phyloP scores from a whole-genome alignment of 1,284 basidiomycete species.

The Leccinum subatratum region DNA sequence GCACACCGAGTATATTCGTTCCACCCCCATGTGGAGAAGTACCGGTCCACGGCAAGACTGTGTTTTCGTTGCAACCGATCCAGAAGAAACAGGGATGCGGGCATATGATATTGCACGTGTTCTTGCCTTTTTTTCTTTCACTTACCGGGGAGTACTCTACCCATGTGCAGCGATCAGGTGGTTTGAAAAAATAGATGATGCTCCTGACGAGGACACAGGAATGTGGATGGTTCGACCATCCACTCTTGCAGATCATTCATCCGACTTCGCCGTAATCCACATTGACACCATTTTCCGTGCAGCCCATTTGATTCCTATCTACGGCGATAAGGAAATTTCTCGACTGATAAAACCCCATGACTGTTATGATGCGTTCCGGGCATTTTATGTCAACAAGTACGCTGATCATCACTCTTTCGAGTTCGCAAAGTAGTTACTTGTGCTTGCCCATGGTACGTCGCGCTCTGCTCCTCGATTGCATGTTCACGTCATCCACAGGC shows the following conservation, averaged over 20 bases:
- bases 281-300: background rate
- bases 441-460: background rate
- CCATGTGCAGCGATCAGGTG: background rate
- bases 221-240: background rate
- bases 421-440: background rate
- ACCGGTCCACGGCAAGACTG: background rate
- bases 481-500: conserved; percentile 10
- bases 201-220: background rate
- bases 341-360: background rate
- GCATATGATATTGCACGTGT: background rate
- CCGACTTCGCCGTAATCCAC: background rate
- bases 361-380: background rate
- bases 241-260: background rate
- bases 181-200: background rate
- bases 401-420: background rate
- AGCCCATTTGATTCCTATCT: background rate
- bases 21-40: background rate
- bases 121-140: background rate
- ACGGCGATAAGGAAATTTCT: background rate
- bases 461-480: too few species aligned
- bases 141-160: background rate
- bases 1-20: background rate
- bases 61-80: background rate
- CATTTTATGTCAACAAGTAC: background rate
- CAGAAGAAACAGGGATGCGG: background rate